Conservation (phyloP, 345 rosid genomes). For the Sonneratia alba region DNA sequence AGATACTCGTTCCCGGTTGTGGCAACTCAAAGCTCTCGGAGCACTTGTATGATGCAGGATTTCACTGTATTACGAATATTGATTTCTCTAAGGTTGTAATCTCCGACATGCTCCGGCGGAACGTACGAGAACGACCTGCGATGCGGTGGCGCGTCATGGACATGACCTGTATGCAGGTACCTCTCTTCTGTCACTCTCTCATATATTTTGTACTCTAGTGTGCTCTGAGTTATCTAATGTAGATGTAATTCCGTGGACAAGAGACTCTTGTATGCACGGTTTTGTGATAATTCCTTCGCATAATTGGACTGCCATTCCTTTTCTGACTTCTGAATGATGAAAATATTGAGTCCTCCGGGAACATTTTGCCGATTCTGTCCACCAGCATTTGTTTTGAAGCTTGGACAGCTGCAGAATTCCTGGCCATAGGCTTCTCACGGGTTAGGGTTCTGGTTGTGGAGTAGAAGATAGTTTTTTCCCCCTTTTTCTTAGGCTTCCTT, state of each 20-base stretch:
- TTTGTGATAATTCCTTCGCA: background rate
- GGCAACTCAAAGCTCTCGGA: conserved; percentile 83
- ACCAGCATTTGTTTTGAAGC: no score
- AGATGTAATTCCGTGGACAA: background rate
- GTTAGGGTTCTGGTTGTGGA: no score
- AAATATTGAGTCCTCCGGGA: no score
- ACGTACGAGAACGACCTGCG: conserved; percentile 60
- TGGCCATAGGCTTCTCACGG: no score
- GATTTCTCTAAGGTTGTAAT: conserved; percentile 89
- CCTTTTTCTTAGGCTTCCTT: no score
- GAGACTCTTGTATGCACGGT: background rate
- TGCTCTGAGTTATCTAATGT: background rate
- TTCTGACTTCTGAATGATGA: no score
- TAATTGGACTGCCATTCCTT: background rate
- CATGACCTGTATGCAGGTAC: conserved; percentile 74
- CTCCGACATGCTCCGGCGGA: conserved; percentile 80
- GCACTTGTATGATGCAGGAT: conserved; percentile 76
- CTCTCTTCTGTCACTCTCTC: background rate
- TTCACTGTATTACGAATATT: conserved; percentile 53
- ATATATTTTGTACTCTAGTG: background rate
- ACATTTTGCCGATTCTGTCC: no score
- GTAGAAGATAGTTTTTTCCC: no score
- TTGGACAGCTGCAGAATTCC: no score
- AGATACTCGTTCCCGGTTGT: conserved; percentile 84
- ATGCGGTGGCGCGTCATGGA: conserved; percentile 96